These are phyloP conservation scores for Apodospora peruviana DNA, from an alignment of 495 filamentous ascomycete species.

Conservation along the genomic window DNA sequence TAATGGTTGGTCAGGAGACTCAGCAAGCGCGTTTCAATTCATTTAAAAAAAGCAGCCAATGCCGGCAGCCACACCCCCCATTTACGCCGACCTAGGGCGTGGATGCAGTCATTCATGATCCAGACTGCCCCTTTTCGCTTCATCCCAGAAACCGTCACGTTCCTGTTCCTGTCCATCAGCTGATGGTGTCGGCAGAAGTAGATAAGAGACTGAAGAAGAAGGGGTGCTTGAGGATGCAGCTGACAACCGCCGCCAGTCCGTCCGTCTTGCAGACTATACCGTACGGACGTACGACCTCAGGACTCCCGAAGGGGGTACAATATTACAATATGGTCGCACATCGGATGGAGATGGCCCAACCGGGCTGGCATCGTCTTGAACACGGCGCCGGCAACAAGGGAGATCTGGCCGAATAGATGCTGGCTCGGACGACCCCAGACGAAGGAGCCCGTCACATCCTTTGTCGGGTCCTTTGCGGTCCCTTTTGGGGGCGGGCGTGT, in stretches of 20 bases:
- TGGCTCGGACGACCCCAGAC: background rate
- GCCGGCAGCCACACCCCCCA: slow-evolving; percentile 10
- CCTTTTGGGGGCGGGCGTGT: background rate
- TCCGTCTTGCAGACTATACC: no score
- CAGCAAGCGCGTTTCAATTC: slow-evolving; percentile 25
- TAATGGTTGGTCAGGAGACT: slow-evolving; percentile 23
- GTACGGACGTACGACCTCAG: background rate
- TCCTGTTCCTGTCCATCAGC: background rate
- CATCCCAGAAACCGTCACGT: background rate
- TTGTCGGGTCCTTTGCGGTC: background rate
- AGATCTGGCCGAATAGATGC: background rate
- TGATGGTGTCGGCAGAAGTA: background rate
- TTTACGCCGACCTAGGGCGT: slow-evolving; percentile 8
- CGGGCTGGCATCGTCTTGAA: background rate
- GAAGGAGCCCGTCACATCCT: background rate
- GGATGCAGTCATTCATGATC: background rate
- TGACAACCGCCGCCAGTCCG: background rate
- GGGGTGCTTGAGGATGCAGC: background rate
- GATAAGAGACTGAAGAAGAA: background rate
- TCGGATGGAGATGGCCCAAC: background rate
- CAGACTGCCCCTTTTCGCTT: background rate
- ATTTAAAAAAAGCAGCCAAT: slow-evolving; percentile 28
- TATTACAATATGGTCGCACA: background rate
- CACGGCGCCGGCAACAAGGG: background rate
- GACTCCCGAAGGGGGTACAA: background rate